phyloP scores from a whole-genome alignment of 2,329 filamentous ascomycete species.

The Clonostachys byssicola region DNA sequence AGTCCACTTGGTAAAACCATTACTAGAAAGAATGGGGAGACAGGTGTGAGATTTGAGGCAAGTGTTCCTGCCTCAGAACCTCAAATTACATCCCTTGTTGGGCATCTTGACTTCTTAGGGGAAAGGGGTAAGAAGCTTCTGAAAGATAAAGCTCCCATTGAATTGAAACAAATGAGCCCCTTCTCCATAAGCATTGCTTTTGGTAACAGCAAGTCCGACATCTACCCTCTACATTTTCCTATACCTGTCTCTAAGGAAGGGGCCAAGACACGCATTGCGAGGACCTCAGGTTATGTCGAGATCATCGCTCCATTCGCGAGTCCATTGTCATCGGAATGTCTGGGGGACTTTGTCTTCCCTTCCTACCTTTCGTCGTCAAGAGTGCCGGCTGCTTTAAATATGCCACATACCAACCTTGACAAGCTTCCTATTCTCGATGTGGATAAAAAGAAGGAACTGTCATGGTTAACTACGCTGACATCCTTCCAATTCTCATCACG shows the following conservation, averaged over 20 bases:
- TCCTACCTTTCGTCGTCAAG: conserved; percentile 13
- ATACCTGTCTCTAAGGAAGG: conserved; percentile 26
- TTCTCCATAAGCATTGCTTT: conserved; percentile 35
- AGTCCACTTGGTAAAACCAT: conserved; percentile 10
- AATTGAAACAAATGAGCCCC: conserved; percentile 28
- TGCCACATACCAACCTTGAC: conserved; percentile 37
- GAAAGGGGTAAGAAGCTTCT: conserved; percentile 27
- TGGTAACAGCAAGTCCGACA: conserved; percentile 10
- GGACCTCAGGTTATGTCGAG: conserved; percentile 38
- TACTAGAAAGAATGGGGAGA: conserved; percentile 10
- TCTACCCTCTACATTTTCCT: conserved; percentile 30
- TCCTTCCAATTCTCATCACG: conserved; percentile 34
- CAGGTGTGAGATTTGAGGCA: conserved; percentile 16
- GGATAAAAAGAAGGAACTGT: conserved; percentile 19
- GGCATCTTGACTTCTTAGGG: conserved; percentile 29
- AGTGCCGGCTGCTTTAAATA: conserved; percentile 29
- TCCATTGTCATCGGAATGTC: conserved; percentile 11
- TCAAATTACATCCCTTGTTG: conserved; percentile 27
- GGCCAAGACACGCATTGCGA: conserved; percentile 33
- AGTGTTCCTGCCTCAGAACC: conserved; percentile 19
- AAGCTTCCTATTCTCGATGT: conserved; percentile 35
- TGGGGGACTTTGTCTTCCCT: conserved; percentile 30
- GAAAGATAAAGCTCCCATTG: conserved; percentile 26
- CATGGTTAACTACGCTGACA: conserved; percentile 32
- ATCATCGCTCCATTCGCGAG: conserved; percentile 27